Conservation (phyloP, 2,329 filamentous ascomycete genomes). For the Penicillium janthinellum region DNA sequence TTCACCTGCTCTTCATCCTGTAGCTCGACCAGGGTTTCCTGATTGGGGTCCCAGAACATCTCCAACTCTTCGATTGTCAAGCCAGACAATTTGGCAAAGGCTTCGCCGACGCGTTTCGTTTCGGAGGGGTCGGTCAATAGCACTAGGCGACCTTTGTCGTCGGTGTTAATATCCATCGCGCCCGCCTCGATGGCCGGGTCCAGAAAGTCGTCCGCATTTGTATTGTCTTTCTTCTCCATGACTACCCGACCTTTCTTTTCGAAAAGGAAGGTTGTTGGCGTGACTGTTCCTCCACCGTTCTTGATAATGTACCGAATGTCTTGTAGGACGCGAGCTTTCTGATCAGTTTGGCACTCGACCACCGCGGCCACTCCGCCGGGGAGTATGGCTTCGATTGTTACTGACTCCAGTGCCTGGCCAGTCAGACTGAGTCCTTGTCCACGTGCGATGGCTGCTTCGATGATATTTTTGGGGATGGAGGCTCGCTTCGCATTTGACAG, state of each 20-base stretch:
- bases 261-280: slow-evolving; percentile 82
- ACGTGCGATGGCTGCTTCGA: slow-evolving; percentile 82
- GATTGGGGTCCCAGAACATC: slow-evolving; percentile 82
- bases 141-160: slow-evolving; percentile 69
- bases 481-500: slow-evolving; percentile 80
- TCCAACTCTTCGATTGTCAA: slow-evolving; percentile 73
- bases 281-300: slow-evolving; percentile 67
- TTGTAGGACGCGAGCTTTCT: slow-evolving; percentile 70
- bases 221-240: slow-evolving; percentile 61
- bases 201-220: slow-evolving; percentile 70
- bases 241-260: slow-evolving; percentile 74
- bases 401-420: slow-evolving; percentile 73
- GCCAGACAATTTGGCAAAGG: slow-evolving; percentile 63
- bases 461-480: slow-evolving; percentile 78
- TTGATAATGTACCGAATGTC: slow-evolving; percentile 74
- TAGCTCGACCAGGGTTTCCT: slow-evolving; percentile 71
- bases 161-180: slow-evolving; percentile 58
- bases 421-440: slow-evolving; percentile 80
- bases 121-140: slow-evolving; percentile 69
- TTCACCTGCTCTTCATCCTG: slow-evolving; percentile 59
- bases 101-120: slow-evolving; percentile 65
- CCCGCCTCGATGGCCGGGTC: slow-evolving; percentile 84
- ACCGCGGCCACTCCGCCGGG: slow-evolving; percentile 74
- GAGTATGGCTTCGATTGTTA: slow-evolving; percentile 79
- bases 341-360: slow-evolving; percentile 84